Evolutionary conservation across 2,329 filamentous ascomycete genomes (phyloP).

Genomic region (Niveomyces coronatus): DNA sequence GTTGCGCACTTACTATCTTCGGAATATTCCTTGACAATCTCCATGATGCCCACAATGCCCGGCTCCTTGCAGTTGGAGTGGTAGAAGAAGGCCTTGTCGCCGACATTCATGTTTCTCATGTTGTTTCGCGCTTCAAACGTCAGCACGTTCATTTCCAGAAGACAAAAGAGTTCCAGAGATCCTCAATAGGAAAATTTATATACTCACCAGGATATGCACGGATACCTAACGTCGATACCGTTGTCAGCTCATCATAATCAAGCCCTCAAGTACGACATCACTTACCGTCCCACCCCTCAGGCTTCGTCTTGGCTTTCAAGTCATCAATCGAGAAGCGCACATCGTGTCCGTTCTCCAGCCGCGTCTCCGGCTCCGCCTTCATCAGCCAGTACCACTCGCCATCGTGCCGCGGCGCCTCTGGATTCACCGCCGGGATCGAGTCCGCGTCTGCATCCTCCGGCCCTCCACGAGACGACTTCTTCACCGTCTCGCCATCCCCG

Average conservation of each 20-base stretch:
- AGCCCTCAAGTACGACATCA: neutral
- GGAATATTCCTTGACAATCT: slow-evolving; percentile 75
- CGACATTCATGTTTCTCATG: slow-evolving; percentile 80
- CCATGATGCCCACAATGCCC: slow-evolving; percentile 79
- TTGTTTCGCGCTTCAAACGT: slow-evolving; percentile 61
- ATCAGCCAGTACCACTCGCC: slow-evolving; percentile 61
- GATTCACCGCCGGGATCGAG: slow-evolving; percentile 26
- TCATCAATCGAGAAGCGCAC: slow-evolving; percentile 95
- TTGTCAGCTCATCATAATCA: slow-evolving; percentile 1
- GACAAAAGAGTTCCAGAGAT: neutral
- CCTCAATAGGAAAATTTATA: neutral
- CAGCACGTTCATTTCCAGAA: too few relatives aligned
- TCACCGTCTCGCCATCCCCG: neutral
- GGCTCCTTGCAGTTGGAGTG: slow-evolving; percentile 89
- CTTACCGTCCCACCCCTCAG: slow-evolving; percentile 87
- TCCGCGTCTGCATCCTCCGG: slow-evolving; percentile 23
- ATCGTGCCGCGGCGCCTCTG: slow-evolving; percentile 28
- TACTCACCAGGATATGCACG: slow-evolving; percentile 35
- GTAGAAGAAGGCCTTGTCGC: slow-evolving; percentile 93
- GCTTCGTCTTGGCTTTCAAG: slow-evolving; percentile 56
- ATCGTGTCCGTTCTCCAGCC: slow-evolving; percentile 77
- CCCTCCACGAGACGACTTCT: slow-evolving; percentile 6
- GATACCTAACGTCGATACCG: slow-evolving; percentile 30
- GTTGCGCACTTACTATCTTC: slow-evolving; percentile 52
- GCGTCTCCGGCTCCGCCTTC: slow-evolving; percentile 81